Base-by-base conservation (phyloP, 371 early-diverging fungal genomes). In the Mortierella sp. region DNA sequence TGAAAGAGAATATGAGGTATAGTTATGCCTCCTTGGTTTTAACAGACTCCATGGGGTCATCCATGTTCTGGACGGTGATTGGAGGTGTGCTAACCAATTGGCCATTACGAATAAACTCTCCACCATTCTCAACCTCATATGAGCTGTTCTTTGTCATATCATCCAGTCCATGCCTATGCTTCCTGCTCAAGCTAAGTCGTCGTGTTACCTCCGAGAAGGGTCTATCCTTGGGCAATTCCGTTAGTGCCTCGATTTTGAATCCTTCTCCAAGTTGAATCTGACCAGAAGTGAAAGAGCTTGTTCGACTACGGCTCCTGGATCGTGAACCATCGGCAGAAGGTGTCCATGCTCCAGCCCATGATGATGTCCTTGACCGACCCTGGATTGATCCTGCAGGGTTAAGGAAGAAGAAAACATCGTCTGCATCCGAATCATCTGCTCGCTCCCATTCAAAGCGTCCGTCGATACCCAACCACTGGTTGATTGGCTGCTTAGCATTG, bases 401-500 rank as follows among this genome's bases (percentile, higher is more conserved):
- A 40, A 87, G 66, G 77, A 87, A 88, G 70, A 84, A 86, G 32
- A 86, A 77, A 3, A 83, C 83, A 43, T 88, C 88, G 17, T 89
- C 87, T 2, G 68, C 70, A 66, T 89, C 88, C 13, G 84, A 79
- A 19, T 85, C 86, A 51, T 84, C 84, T 1, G 77, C 75, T 0
- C 85, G 81, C 42, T 80, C 82, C 89, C 88, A 88, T 51, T 87
- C 89, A 64, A 91, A 92, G 1, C 90, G 86, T 22, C 86, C 89
- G 65, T 91, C 91, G 86, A 63, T 90, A 58, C 80, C 89, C 74
- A 49, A 84, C 88, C 68, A 86, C 22, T 58, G 82, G 55, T 68
- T 66, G 32, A 78, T 29, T 12, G 79, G 79, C 28, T 72, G 73
- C 10, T 67, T 56, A 17, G 80, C 75, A 8, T 64, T 68, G 49